Percentiles rank a stretch among this genome's conserved stretches.
Evolutionary conservation across 495 filamentous ascomycete species (phyloP).

Genomic region (Patellaria atrata): DNA sequence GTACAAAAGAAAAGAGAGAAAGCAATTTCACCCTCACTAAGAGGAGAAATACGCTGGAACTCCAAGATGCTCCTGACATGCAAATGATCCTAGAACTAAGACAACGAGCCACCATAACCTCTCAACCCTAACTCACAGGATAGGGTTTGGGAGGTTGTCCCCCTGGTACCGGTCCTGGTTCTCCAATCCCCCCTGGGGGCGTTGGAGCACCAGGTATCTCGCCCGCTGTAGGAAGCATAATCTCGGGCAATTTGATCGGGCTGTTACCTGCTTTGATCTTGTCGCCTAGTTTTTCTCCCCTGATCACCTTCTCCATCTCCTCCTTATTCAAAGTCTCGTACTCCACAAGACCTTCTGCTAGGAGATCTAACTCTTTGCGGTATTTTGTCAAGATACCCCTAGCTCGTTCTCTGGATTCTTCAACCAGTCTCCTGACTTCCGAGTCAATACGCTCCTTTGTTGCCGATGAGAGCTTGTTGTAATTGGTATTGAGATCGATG

Average conservation of each 20-base stretch:
- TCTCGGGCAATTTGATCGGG: constrained; percentile 44
- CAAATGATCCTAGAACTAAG: too few relatives aligned
- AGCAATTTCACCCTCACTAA: too few relatives aligned
- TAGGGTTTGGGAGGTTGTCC: too few relatives aligned
- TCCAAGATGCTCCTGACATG: too few relatives aligned
- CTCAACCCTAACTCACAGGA: too few relatives aligned
- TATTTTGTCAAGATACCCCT: constrained; percentile 52
- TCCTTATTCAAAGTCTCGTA: constrained; percentile 82
- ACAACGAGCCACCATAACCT: too few relatives aligned
- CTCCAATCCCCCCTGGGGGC: too few relatives aligned
- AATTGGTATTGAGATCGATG: constrained; percentile 67
- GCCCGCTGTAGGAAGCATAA: constrained; percentile 1
- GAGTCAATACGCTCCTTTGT: constrained; percentile 72
- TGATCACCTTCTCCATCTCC: constrained; percentile 78
- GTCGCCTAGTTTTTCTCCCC: constrained; percentile 64
- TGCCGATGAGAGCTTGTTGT: constrained; percentile 64
- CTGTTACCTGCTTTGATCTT: constrained; percentile 33
- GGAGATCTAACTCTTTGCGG: constrained; percentile 66
- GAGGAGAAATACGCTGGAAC: too few relatives aligned
- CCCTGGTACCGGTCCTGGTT: too few relatives aligned
- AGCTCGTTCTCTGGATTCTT: constrained; percentile 66
- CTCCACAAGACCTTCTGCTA: constrained; percentile 80
- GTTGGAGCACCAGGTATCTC: neutral
- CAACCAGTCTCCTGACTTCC: constrained; percentile 73
- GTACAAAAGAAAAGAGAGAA: too few relatives aligned